Conservation (phyloP, 1,284 basidiomycete species). For the Ustilago curta region DNA sequence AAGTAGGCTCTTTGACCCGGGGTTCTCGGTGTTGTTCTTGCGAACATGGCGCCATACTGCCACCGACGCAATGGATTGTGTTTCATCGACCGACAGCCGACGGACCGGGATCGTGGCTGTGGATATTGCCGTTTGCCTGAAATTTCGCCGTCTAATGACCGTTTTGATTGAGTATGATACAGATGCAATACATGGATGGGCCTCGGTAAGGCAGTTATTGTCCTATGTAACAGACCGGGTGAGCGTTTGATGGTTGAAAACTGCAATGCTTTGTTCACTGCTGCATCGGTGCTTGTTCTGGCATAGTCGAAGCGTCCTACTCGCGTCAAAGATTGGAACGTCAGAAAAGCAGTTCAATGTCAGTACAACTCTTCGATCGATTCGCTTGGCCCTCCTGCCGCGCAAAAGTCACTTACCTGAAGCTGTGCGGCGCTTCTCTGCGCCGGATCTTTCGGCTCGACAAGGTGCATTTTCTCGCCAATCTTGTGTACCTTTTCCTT, state of each 20-base stretch:
- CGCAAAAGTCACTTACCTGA: conserved; percentile 33
- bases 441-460: conserved; percentile 48
- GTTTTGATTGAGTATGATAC: neutral
- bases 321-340: neutral
- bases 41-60: no score
- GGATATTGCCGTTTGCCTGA: no score
- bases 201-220: conserved; percentile 1
- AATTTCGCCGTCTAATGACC: no score
- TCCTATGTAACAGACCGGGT: conserved; percentile 7
- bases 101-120: no score
- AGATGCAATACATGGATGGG: conserved; percentile 1
- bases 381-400: no score
- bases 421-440: conserved; percentile 46
- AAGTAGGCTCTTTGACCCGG: neutral
- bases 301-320: conserved; percentile 58
- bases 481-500: conserved; percentile 57
- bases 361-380: neutral
- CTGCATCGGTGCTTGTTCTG: conserved; percentile 35
- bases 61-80: no score
- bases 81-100: no score
- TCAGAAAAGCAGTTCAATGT: neutral
- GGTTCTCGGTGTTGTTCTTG: no score
- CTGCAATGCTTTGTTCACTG: neutral
- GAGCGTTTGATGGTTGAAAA: neutral
- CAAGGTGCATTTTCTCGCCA: conserved; percentile 58